Evolutionary conservation across 2,329 filamentous ascomycete genomes (phyloP), one percentile per base, ranked within the genome.

Genomic region (Cladophialophora psammophila): DNA sequence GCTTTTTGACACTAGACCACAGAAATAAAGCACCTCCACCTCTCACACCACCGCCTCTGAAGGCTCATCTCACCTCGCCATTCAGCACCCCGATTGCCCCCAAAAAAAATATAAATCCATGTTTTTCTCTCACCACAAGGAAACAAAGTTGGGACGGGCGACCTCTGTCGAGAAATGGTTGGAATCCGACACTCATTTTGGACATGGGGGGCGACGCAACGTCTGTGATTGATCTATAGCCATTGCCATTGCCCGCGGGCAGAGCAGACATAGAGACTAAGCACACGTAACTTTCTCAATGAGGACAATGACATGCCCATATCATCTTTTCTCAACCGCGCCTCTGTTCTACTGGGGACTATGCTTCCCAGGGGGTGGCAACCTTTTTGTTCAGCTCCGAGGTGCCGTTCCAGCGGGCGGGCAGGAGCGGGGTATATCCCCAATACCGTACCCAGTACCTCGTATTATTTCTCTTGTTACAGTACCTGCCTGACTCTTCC

Each of bases 11-110:
- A 31, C 6, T 38, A 10, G 3, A 9, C 12, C 18, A 42, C 50
- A 69, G 68, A 69, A 69, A 69, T 69, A 64, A 67, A 62, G 36
- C n/a, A 32, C 20, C 32, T 26, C 26, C 26, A 26, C 26, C 26
- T 26, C 26, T 13, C 54, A 32, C 36, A 34, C 20, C 15, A 31
- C 10, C 45, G 34, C 45, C 54, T 35, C 36, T 54, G 52, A 58
- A 38, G 61, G 59, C 54, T 42, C 48, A 32, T n/a, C 54, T 36
- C 38, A 26, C 15, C 38, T 42, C 26, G 35, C 52, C 52, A 38
- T 45, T 53, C 35, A 15, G 18, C 53, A 38, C 35, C 50, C 38
- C 20, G 42, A 36, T 48, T 60, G 56, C 54, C n/a, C n/a, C n/a
- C 26, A 48, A 42, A 55, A 58, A n/a, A 54, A 48, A 52, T 13